These are phyloP conservation scores for Eucalyptus viminalis DNA, from an alignment of 345 rosid species.

Conservation along the genomic window DNA sequence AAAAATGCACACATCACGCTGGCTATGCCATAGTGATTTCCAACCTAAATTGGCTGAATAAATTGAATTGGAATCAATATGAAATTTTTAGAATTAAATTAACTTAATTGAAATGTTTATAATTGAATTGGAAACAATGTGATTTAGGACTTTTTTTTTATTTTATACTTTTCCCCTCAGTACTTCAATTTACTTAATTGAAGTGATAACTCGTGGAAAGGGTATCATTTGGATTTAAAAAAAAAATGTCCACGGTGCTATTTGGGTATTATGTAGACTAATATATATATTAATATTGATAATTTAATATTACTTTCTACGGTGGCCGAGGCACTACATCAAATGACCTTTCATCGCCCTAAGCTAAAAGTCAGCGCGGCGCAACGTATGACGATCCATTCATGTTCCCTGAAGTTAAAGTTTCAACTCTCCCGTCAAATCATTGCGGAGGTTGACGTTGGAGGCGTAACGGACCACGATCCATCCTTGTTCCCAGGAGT, in stretches of 20 bases:
- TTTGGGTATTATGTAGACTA: not conserved
- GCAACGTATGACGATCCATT: not conserved
- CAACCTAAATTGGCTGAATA: fast-evolving
- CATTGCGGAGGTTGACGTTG: not conserved
- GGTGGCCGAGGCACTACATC: not conserved
- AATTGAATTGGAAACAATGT: too few species aligned
- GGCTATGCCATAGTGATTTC: not conserved
- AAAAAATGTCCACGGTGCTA: not conserved
- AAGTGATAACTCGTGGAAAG: not conserved
- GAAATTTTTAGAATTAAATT: too few species aligned
- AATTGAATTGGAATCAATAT: fast-evolving
- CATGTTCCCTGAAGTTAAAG: not conserved
- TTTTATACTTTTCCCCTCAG: fast-evolving
- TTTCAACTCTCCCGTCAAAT: not conserved
- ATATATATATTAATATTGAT: not conserved
- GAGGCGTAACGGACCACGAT: not conserved
- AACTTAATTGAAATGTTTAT: fast-evolving
- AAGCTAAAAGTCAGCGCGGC: not conserved
- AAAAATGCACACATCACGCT: not conserved
- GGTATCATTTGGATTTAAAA: not conserved
- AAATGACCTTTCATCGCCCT: not conserved
- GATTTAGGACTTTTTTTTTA: not conserved
- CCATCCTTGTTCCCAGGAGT: not conserved
- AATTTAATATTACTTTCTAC: not conserved
- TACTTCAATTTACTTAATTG: not conserved